A percentile compares a stretch with the other conserved stretches of the same genome.
Evolutionary conservation across 2,329 filamentous ascomycete genomes (phyloP).

Genomic region (Hymenotorrendiella dingleyae): DNA sequence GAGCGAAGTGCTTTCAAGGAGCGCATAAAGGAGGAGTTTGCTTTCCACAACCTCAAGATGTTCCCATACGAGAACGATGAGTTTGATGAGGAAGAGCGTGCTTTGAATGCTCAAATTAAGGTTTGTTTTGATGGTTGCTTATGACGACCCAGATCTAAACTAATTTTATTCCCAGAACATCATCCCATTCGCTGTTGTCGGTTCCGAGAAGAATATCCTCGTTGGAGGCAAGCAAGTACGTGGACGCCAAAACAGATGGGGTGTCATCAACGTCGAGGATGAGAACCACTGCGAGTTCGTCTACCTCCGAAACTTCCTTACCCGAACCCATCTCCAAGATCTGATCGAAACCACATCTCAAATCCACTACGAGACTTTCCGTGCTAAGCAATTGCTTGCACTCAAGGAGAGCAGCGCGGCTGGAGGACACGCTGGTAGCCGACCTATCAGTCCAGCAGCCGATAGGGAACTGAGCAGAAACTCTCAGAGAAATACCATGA

Average conservation of each 20-base stretch:
- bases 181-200: slow-evolving; percentile 95
- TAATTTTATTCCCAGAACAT: slow-evolving; percentile 55
- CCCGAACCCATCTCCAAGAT: slow-evolving; percentile 95
- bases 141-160: background rate
- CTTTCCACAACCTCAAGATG: slow-evolving; percentile 99
- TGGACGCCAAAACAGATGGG: slow-evolving; percentile 98
- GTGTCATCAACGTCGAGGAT: slow-evolving; percentile 98
- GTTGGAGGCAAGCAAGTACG: slow-evolving; percentile 96
- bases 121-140: slow-evolving; percentile 43
- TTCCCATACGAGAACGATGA: slow-evolving; percentile 99
- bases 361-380: slow-evolving; percentile 99
- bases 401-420: slow-evolving; percentile 97
- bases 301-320: slow-evolving; percentile 96
- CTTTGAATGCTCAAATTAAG: slow-evolving; percentile 94
- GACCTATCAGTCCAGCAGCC: slow-evolving; percentile 91
- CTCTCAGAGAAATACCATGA: slow-evolving; percentile 98
- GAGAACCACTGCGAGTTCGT: slow-evolving; percentile 99
- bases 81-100: slow-evolving; percentile 93
- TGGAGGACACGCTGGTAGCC: slow-evolving; percentile 59
- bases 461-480: slow-evolving; percentile 94
- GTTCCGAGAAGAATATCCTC: slow-evolving; percentile 96
- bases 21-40: slow-evolving; percentile 98
- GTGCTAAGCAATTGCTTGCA: slow-evolving; percentile 94
- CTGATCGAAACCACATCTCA: slow-evolving; percentile 98
- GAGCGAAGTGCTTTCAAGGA: slow-evolving; percentile 97